Conservation (phyloP, 192 early-diverging fungal species). For the Gigaspora rosea region DNA sequence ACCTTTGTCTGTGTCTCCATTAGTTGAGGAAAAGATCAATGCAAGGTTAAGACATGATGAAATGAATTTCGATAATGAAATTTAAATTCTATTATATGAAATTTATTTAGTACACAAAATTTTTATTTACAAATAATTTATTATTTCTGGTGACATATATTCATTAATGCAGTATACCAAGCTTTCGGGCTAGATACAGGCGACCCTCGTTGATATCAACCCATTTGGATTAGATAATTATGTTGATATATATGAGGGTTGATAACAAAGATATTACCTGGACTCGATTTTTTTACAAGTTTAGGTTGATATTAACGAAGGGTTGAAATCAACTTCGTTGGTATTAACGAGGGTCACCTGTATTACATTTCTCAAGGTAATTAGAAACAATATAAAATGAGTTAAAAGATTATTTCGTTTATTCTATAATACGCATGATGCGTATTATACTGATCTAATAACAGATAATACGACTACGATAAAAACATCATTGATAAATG, state of each 20-base stretch:
- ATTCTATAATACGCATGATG: no score
- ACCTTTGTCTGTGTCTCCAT: not conserved
- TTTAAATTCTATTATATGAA: not conserved
- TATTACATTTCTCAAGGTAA: not conserved
- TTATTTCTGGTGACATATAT: conserved; percentile 11
- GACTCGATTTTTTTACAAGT: conserved; percentile 12
- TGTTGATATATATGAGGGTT: no score
- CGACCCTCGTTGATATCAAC: no score
- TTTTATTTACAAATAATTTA: not conserved
- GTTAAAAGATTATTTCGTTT: no score
- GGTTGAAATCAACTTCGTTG: not conserved
- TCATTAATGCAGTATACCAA: conserved; percentile 25
- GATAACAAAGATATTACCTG: conserved; percentile 39
- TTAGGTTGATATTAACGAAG: no score
- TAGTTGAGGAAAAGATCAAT: not conserved
- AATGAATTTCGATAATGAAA: not conserved
- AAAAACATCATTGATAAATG: no score
- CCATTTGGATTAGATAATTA: no score
- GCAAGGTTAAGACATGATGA: not conserved
- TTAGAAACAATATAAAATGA: no score
- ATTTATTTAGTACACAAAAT: not conserved
- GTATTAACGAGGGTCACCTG: conserved; percentile 33
- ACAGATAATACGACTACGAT: no score
- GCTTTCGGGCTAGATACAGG: conserved; percentile 22
- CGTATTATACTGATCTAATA: no score